phyloP scores from a whole-genome alignment of 345 rosid genomes.

The Viola odorata region DNA sequence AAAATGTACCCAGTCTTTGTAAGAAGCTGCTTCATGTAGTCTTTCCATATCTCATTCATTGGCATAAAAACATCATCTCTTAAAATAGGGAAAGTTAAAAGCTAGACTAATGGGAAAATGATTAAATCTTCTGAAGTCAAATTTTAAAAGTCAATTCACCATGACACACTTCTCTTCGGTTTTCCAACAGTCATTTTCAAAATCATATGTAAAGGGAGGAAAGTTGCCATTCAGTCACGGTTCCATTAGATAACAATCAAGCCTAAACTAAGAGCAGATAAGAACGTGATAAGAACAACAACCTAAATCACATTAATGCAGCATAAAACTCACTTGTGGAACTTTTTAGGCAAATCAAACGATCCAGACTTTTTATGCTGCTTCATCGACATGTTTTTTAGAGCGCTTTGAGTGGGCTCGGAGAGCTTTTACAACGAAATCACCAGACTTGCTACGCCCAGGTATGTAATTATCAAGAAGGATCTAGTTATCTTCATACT shows the following conservation, averaged over 20 bases:
- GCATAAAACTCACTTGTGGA: slow-evolving; percentile 46
- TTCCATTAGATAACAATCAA: neutral
- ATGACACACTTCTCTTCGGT: too few relatives aligned
- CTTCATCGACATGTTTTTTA: slow-evolving; percentile 68
- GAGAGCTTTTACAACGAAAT: slow-evolving; percentile 38
- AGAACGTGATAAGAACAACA: neutral
- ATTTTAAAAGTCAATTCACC: too few relatives aligned
- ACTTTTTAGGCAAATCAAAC: slow-evolving; percentile 42
- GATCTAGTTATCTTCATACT: slow-evolving; percentile 56
- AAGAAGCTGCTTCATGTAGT: slow-evolving; percentile 45
- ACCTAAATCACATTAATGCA: neutral
- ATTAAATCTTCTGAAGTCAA: too few relatives aligned
- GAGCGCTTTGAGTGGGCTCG: slow-evolving; percentile 65
- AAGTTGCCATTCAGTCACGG: too few relatives aligned
- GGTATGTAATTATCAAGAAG: slow-evolving; percentile 70
- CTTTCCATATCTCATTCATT: slow-evolving; percentile 75
- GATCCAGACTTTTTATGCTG: slow-evolving; percentile 62
- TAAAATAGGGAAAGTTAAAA: neutral
- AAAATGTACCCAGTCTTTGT: slow-evolving; percentile 47
- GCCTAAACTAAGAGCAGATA: neutral
- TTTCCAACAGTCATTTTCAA: too few relatives aligned
- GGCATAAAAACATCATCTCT: slow-evolving; percentile 44
- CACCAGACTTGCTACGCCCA: slow-evolving; percentile 36
- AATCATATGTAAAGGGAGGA: too few relatives aligned
- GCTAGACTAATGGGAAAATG: neutral